Base-by-base conservation (phyloP, 2,329 filamentous ascomycete species). In the Monosporascus sp. region DNA sequence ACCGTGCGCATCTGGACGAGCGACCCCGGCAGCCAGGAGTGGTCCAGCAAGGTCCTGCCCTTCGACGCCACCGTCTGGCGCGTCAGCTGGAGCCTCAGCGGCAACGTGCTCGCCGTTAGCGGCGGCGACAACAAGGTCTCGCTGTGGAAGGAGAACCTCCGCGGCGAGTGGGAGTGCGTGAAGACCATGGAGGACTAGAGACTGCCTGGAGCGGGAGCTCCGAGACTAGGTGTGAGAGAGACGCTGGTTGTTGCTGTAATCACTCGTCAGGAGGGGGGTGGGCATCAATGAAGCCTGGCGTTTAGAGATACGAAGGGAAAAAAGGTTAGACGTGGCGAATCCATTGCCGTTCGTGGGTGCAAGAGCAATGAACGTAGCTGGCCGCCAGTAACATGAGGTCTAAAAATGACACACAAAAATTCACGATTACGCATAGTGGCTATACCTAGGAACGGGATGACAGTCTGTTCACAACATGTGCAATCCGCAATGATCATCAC, bases 111-210 rank as follows among this genome's bases (percentile, higher is more conserved):
- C 64, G 94, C 94, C 9, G 90, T 97, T 57, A 94, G 89, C 68
- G 90, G 90, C 39, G 90, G 88, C 25, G 93, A 99, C 74, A 99
- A 99, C 79, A 92, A 95, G 76, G 92, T 99, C 52, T 95, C 88
- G 51, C 74, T 99, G 71, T 99, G 93, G 93, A 99, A 97, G 81
- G 94, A 99, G 81, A 96, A 96, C 70, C 77, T 99, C 63, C 89
- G 88, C 70, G 94, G 94, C 52, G 90, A 96, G 68, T 99, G 94
- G 94, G 92, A 97, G 74, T 90, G 89, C 66, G 90, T 97, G 61
- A 97, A 96, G 82, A 91, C 90, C 55, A 92, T 99, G 69, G 93
- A 96, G 71, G 90, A 96, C 75, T 96, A 78, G 58, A 43, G 24
- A n/a, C 24, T 11, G 11, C 9, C 31, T 44, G n/a, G 15, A 38